Conservation (phyloP, 495 filamentous ascomycete genomes). For the Aspergillus panamensis region DNA sequence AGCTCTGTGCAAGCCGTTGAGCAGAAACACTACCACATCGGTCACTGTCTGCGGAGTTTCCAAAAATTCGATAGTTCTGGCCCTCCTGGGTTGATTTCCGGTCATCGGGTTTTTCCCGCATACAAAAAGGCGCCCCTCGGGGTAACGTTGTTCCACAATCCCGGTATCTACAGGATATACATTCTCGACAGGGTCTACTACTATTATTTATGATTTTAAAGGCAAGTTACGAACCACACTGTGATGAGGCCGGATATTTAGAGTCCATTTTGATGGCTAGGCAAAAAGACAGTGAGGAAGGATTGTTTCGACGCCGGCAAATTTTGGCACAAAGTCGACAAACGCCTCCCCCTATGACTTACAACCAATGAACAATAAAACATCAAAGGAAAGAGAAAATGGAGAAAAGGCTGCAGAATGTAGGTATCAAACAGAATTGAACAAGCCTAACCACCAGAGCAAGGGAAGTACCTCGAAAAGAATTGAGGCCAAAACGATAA, state of each 20-base stretch:
- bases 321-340: conserved; percentile 6
- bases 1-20: not conserved
- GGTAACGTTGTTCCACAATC: conserved; percentile 19
- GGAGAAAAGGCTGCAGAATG: conserved; percentile 4
- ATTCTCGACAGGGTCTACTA: not conserved
- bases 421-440: conserved; percentile 22
- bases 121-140: conserved; percentile 13
- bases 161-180: no score
- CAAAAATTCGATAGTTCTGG: not conserved
- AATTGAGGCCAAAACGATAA: conserved; percentile 15
- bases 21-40: conserved; percentile 7
- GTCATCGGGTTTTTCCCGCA: conserved; percentile 13
- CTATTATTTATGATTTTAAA: not conserved
- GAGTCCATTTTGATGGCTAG: not conserved
- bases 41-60: conserved; percentile 1
- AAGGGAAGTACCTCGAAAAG: conserved; percentile 1
- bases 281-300: not conserved
- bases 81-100: not conserved
- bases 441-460: conserved; percentile 10
- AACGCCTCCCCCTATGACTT: conserved; percentile 12
- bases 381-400: not conserved
- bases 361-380: conserved; percentile 14
- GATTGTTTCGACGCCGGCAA: conserved; percentile 6
- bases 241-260: not conserved
- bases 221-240: not conserved